These are phyloP conservation scores for Ogataea salicorniae DNA, from an alignment of 805 yeast genomes.

Conservation along the genomic window DNA sequence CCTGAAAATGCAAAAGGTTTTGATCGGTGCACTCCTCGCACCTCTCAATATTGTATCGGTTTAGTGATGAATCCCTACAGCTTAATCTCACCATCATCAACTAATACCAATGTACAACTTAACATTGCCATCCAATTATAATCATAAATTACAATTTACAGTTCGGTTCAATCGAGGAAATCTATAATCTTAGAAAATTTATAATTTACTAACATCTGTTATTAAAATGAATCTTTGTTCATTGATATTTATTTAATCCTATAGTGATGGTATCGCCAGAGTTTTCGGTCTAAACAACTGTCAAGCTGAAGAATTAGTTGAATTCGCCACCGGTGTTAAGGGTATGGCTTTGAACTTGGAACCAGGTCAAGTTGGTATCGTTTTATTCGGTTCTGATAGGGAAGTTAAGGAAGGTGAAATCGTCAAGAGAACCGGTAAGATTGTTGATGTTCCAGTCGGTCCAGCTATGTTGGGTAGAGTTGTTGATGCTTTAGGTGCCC, in stretches of 20 bases:
- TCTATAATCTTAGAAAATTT: too few species aligned
- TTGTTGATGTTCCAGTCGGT: conserved; percentile 99
- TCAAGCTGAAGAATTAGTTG: conserved; percentile 99
- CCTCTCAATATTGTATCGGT: not conserved
- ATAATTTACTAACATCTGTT: conserved; percentile 31
- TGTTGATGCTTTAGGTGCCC: conserved; percentile 98
- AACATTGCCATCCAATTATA: too few species aligned
- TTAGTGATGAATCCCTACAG: too few species aligned
- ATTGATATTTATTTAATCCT: conserved; percentile 7
- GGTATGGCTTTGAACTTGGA: conserved; percentile 99
- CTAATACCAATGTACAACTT: too few species aligned
- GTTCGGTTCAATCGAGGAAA: too few species aligned
- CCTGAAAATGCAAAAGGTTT: conserved; percentile 1
- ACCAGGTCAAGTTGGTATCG: conserved; percentile 99
- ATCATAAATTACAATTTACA: too few species aligned
- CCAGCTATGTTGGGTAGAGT: conserved; percentile 98
- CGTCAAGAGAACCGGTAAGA: conserved; percentile 99
- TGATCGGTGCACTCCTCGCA: conserved; percentile 3
- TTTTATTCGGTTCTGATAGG: conserved; percentile 98
- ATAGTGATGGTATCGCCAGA: conserved; percentile 99
- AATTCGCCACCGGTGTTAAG: conserved; percentile 98
- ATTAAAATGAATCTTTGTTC: not conserved
- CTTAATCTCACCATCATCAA: too few species aligned
- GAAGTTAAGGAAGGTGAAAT: conserved; percentile 98
- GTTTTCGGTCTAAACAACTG: conserved; percentile 99